Evolutionary conservation across 768 basidiomycete genomes (phyloP), one percentile per base, ranked within the genome.

Genomic region (Suillus tomentosus): DNA sequence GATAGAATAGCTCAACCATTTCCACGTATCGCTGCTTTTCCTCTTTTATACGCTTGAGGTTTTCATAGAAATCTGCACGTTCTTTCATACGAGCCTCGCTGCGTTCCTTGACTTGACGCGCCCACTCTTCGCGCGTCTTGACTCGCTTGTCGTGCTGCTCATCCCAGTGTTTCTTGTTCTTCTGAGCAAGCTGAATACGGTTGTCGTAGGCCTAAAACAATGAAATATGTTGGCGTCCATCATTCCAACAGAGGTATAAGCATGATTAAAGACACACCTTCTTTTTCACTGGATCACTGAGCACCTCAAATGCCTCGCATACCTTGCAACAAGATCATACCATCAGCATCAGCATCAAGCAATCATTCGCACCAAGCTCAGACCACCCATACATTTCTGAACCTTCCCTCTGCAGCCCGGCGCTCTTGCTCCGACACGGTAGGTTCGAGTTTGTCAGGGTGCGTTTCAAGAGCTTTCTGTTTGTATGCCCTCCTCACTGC

Each of bases 391-490:
- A 89, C 89, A 80, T 82, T 80, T 70, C 84, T 87, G 68, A 91
- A 91, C 65, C 80, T 82, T 45, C 80, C 80, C 69, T 85, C 84
- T 9, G 88, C 85, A 22, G 71, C 77, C 62, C 81, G 79, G 70
- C 83, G 86, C 64, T 85, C 83, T 63, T 79, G 75, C 51, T 82
- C 80, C 50, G 76, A 82, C 9, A 85, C 84, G 37, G 74, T 74
- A 43, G 82, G 85, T 13, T 84, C 84, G 55, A 90, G 82, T 68
- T 89, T 90, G 68, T 91, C 89, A 11, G 89, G 89, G 71, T 91
- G 89, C 1, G 90, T 90, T 72, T 88, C 87, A 34, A 91, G 78
- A 11, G 84, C 88, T 68, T 83, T 86, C 65, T 82, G 83, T 69
- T 84, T 87, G 73, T 90, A 91, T 2, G 87, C 88, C 68, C 80